Base-by-base conservation (phyloP, 2,329 filamentous ascomycete species). In the Sporothrix phasma region DNA sequence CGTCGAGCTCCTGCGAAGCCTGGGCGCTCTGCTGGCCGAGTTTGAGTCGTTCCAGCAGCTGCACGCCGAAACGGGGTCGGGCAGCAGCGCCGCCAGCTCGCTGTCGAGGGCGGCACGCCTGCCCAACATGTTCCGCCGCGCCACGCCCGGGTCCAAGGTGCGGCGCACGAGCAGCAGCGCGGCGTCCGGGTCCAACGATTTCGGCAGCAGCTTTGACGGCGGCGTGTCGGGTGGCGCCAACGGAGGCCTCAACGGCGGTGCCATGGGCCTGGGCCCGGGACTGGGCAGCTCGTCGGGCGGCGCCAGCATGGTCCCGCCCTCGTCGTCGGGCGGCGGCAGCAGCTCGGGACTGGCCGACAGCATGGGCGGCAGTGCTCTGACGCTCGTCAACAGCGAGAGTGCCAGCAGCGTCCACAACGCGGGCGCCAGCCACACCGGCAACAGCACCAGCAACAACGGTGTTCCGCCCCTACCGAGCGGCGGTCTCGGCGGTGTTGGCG, bases 31-130 rank as follows among this genome's bases (percentile, higher is more conserved):
- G 2, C 81, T 99, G 5, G 78, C 87, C 69, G 94, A 99, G 76
- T 99, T 96, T 75, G 94, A 99, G 71, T 86, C 91, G 59, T 99
- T 95, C 76, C 92, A 96, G 74, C 86, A 89, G 72, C 84, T 94
- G 3, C 91, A 96, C 75, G 86, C 89, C 19, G 87, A 92, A 47
- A 89, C 89, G 64, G 89, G 89, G 46, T 54, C 62, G 45, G 46
- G 65, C 53, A 80, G 82, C 65, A 82, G 51, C 34, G 31, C 84
- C 17, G 81, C 86, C 0, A 85, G 84, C 56, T 88, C 87, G 2
- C 80, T 96, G 15, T 87, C 87, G 17, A 84, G 92, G 34, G 67
- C 68, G 68, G 90, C 89, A 5, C 84, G 90, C 19, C 84, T 97
- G 51, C 89, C 89, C 1, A 88, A 90, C 71, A 92, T 92, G 88